Evolutionary conservation across 129 eudicot species (phyloP), one percentile per base, ranked within the genome.

Genomic region (Tanacetum coccineum): DNA sequence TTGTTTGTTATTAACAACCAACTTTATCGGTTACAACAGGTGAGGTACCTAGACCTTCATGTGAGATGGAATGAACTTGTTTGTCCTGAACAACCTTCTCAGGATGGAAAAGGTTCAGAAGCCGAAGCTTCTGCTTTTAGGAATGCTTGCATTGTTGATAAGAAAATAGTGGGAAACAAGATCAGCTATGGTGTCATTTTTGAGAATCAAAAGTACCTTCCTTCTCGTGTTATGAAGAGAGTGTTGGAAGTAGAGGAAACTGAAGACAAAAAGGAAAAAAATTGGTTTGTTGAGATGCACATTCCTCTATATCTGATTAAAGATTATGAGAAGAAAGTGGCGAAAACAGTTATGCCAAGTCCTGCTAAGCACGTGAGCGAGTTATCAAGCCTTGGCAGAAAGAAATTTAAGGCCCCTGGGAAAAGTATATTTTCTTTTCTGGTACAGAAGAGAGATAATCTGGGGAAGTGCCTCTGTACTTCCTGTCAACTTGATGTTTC

Each of bases 11-110:
- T 14, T 25, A 17, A 59, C 55, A 62, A 46, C 62, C 53, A 49
- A 22, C 49, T 78, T 48, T 22, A 1, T 13, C 3, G 9, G 21
- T 73, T 74, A 64, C 40, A 70, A 44, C 88, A 94, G 99, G 87
- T 94, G 40, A 81, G 99, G 68, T 87, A 87, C 81, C 85, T 94
- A 49, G 99, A 94, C 62, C 75, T 78, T 69, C 82, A 89, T 78
- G 76, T 94, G 71, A 89, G 91, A 76, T 94, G 99, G 99, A 78
- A 72, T 61, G 99, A 94, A 61, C 90, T 94, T 51, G 79, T 87
- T 73, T 87, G 95, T 25, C 99, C 97, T 5, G 97, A 94, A 39
- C 95, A 84, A 72, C 73, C 58, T 75, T 66, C 69, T 45, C 75
- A 71, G 58, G 99, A 94, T 64, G 91, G 87, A 62, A 94, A 94